Evolutionary conservation across 495 filamentous ascomycete genomes (phyloP).

Genomic region (Penicillium cinerascens): DNA sequence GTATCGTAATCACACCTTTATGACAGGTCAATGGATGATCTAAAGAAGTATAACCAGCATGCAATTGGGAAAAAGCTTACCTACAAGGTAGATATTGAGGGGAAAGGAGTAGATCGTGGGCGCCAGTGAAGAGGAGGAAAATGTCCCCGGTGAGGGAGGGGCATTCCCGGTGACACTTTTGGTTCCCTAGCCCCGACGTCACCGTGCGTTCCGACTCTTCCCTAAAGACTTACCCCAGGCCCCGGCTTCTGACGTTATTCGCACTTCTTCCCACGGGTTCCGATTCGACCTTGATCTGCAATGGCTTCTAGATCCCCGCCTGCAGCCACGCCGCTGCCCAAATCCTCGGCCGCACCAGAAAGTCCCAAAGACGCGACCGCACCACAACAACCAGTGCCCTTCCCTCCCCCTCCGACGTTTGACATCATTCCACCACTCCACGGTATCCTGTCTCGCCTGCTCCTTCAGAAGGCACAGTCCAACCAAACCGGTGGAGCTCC

Average conservation of each 20-base stretch:
- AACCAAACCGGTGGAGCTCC: constrained; percentile 16
- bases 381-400: constrained; percentile 47
- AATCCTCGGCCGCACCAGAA: constrained; percentile 41
- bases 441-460: constrained; percentile 70
- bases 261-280: constrained; percentile 13
- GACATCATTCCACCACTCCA: constrained; percentile 83
- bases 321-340: constrained; percentile 35
- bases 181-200: constrained; percentile 31
- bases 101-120: constrained; percentile 23
- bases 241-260: constrained; percentile 13
- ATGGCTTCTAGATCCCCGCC: constrained; percentile 43
- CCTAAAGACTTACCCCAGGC: constrained; percentile 32
- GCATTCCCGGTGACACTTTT: constrained; percentile 43
- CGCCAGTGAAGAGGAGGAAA: not conserved
- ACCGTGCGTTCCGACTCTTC: constrained; percentile 38
- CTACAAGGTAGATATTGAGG: constrained; percentile 22
- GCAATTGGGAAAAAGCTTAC: constrained; percentile 11
- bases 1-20: constrained; percentile 19
- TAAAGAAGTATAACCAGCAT: not conserved
- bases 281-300: constrained; percentile 10
- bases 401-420: constrained; percentile 60
- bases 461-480: constrained; percentile 32
- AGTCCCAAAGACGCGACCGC: constrained; percentile 40
- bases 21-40: constrained; percentile 25
- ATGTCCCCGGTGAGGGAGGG: constrained; percentile 36